Percentiles rank a stretch among this genome's conserved stretches.
Conservation (phyloP, 2,329 filamentous ascomycete genomes). For the Phaeophleospora eucalypticola region DNA sequence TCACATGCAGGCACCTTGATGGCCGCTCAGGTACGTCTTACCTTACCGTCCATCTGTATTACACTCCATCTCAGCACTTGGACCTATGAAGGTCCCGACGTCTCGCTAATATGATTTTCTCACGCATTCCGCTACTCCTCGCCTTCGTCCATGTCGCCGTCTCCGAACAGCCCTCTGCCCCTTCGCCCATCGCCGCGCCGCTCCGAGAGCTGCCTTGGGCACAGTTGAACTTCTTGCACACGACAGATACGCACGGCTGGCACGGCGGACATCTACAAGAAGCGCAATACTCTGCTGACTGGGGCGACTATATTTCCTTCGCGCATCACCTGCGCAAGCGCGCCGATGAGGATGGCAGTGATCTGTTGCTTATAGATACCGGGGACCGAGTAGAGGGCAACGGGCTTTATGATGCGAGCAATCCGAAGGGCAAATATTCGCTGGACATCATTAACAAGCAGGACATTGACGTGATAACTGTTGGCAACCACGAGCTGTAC, state of each 20-base stretch:
- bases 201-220: conserved; percentile 84
- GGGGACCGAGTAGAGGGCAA: conserved; percentile 93
- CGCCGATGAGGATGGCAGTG: conserved; percentile 72
- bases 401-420: conserved; percentile 85
- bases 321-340: conserved; percentile 73
- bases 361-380: conserved; percentile 91
- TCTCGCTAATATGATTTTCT: conserved; percentile 6
- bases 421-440: conserved; percentile 81
- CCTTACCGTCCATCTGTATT: no score
- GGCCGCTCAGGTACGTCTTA: background rate
- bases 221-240: conserved; percentile 92
- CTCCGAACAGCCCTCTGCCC: conserved; percentile 70
- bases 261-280: conserved; percentile 89
- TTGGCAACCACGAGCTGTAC: conserved; percentile 95
- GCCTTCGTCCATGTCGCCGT: conserved; percentile 22
- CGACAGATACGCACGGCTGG: conserved; percentile 94
- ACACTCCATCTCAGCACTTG: no score
- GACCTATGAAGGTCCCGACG: background rate
- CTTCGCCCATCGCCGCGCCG: conserved; percentile 71
- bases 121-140: conserved; percentile 17
- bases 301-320: conserved; percentile 97
- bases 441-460: conserved; percentile 84
- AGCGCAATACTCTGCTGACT: conserved; percentile 89
- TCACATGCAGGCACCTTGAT: background rate
- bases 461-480: conserved; percentile 75